A percentile compares a stretch with the other conserved stretches of the same genome.
Evolutionary conservation across 805 yeast species (phyloP).

Genomic region (Pichia paraexigua): DNA sequence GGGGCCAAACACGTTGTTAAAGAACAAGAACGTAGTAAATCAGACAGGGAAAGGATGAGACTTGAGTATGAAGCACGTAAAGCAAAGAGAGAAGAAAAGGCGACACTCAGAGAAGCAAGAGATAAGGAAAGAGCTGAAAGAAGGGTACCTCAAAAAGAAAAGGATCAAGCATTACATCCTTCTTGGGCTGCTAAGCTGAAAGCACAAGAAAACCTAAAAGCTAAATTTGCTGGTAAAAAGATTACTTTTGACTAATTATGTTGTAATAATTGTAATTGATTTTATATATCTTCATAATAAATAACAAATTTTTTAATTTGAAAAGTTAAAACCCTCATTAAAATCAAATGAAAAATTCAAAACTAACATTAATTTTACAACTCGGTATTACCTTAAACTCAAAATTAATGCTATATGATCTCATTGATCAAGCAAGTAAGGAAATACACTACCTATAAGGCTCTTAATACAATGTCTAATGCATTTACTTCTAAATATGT

Average conservation of each 20-base stretch:
- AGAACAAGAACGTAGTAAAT: conserved; percentile 46
- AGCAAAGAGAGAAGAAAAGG: conserved; percentile 54
- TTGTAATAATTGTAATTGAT: not conserved
- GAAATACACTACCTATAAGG: not conserved
- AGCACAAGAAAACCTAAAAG: conserved; percentile 58
- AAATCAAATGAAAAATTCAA: not conserved
- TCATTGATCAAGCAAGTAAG: not conserved
- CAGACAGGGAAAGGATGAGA: conserved; percentile 53
- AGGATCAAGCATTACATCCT: conserved; percentile 56
- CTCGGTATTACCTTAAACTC: not conserved
- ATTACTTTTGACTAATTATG: conserved; percentile 50
- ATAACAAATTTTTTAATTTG: not conserved
- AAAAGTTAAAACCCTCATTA: not conserved
- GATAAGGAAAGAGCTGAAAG: conserved; percentile 11
- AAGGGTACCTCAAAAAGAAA: conserved; percentile 11
- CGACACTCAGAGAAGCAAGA: conserved; percentile 16
- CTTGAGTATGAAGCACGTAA: conserved; percentile 66
- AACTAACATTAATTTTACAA: not conserved
- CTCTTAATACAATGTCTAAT: not conserved
- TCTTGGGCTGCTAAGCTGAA: conserved; percentile 91
- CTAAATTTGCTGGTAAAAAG: conserved; percentile 78
- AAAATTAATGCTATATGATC: not conserved
- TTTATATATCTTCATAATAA: not conserved
- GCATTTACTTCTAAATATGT: not conserved
- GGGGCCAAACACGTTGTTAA: conserved; percentile 76